A percentile compares a stretch with the other conserved stretches of the same genome.
phyloP scores from a whole-genome alignment of 2,329 filamentous ascomycete genomes.

The Diaporthe caulivora region DNA sequence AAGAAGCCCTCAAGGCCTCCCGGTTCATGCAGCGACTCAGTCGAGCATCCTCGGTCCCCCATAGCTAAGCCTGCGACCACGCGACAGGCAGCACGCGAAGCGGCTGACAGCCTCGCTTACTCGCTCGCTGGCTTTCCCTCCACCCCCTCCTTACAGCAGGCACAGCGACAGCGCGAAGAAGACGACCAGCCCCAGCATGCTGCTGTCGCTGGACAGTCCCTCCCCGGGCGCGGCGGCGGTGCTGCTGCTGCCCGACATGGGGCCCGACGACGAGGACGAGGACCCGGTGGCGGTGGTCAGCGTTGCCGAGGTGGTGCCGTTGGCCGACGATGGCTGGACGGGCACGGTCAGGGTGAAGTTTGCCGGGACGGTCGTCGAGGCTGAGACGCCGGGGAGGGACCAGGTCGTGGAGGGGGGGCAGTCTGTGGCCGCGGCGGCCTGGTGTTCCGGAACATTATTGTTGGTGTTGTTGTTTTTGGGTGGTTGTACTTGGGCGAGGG shows the following conservation, averaged over 20 bases:
- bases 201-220: slow-evolving; percentile 37
- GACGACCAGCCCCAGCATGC: slow-evolving; percentile 40
- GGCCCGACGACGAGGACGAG: not conserved
- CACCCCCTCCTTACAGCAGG: slow-evolving; percentile 21
- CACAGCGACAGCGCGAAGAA: slow-evolving; percentile 40
- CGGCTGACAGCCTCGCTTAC: too few species aligned
- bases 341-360: not conserved
- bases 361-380: not conserved
- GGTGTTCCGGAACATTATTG: not conserved
- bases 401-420: slow-evolving; percentile 5
- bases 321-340: not conserved
- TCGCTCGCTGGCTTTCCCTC: too few species aligned
- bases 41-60: too few species aligned
- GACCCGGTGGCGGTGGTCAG: not conserved
- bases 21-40: too few species aligned
- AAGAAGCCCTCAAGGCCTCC: not conserved
- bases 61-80: too few species aligned
- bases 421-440: not conserved
- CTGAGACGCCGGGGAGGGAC: slow-evolving; percentile 11
- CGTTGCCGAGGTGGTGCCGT: not conserved
- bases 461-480: slow-evolving; percentile 11
- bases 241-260: slow-evolving; percentile 14
- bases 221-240: slow-evolving; percentile 19
- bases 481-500: slow-evolving; percentile 25
- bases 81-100: too few species aligned